A percentile compares a stretch with the other conserved stretches of the same genome.
Evolutionary conservation across 495 filamentous ascomycete genomes (phyloP).

Genomic region (Tuber melanosporum): DNA sequence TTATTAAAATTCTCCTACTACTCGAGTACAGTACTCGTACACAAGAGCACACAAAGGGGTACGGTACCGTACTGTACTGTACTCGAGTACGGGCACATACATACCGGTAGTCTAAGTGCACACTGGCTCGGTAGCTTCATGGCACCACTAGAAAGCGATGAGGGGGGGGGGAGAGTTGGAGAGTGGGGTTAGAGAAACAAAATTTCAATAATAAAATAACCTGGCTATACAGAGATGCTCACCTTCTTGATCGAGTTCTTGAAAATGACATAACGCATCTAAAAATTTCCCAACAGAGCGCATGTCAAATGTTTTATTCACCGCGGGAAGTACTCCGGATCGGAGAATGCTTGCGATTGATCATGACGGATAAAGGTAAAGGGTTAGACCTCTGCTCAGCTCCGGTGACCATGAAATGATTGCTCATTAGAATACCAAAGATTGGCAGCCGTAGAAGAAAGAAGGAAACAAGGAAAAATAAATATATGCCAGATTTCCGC

Average conservation of each 20-base stretch:
- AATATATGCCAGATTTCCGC: background rate
- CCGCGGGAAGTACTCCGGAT: background rate
- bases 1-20: background rate
- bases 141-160: background rate
- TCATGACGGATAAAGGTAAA: background rate
- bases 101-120: background rate
- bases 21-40: too few relatives aligned
- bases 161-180: background rate
- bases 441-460: background rate
- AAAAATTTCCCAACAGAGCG: background rate
- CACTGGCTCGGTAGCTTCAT: background rate
- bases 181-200: background rate
- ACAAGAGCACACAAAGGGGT: background rate
- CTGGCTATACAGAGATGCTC: background rate
- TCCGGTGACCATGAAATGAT: background rate
- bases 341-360: background rate
- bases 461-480: too few relatives aligned
- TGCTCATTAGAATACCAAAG: background rate
- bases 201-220: background rate
- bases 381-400: background rate
- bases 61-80: too few relatives aligned
- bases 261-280: background rate
- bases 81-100: background rate
- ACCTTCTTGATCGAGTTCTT: background rate
- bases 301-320: conserved; percentile 2